Conservation (phyloP, 331 rosid genomes). For the Stylosanthes scabra region DNA sequence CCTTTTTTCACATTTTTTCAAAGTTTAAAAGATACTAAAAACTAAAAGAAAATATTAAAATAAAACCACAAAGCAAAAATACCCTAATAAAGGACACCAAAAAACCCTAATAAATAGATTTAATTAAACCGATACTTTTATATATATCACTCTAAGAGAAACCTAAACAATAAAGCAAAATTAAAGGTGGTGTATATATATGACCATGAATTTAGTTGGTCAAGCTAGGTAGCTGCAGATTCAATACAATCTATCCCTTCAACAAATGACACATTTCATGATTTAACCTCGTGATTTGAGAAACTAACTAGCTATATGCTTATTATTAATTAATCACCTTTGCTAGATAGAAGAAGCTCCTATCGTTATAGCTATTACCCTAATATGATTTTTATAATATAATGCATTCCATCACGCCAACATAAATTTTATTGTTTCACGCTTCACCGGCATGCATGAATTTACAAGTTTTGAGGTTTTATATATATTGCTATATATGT, state of each 20-base stretch:
- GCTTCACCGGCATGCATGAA: neutral
- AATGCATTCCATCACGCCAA: neutral
- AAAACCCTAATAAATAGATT: too few species aligned
- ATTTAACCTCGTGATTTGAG: slow-evolving; percentile 15
- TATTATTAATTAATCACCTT: too few species aligned
- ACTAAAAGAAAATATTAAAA: too few species aligned
- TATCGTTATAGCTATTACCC: neutral
- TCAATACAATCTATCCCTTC: too few species aligned
- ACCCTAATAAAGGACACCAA: too few species aligned
- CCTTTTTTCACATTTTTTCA: too few species aligned
- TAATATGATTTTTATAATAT: neutral
- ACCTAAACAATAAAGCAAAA: neutral
- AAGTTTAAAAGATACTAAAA: too few species aligned
- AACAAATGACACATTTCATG: neutral
- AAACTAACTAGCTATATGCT: slow-evolving; percentile 21
- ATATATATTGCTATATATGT: neutral
- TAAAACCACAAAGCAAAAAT: too few species aligned
- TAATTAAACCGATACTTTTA: too few species aligned
- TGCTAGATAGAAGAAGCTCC: neutral
- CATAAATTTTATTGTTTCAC: slow-evolving; percentile 10
- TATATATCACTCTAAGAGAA: neutral
- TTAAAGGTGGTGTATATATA: too few species aligned
- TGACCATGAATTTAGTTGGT: too few species aligned
- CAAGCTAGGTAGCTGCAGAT: too few species aligned
- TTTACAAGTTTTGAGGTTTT: slow-evolving; percentile 16